phyloP scores from a whole-genome alignment of 2,329 filamentous ascomycete genomes.

The Colletotrichum euphorbiae region DNA sequence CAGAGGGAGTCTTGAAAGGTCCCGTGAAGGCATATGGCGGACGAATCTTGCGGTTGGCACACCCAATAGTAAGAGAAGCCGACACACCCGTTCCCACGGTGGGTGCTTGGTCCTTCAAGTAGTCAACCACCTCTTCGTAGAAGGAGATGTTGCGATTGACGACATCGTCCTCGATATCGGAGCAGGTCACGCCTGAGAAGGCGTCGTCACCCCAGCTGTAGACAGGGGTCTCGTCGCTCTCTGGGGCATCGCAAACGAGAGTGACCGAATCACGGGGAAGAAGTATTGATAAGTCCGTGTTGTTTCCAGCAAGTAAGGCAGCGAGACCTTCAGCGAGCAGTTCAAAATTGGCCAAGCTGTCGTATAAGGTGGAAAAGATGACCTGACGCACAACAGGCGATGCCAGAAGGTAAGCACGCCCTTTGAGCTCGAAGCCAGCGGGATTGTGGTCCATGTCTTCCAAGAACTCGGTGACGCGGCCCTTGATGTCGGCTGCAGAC shows the following conservation, averaged over 20 bases:
- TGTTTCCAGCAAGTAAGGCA: conserved; percentile 45
- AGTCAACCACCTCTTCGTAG: conserved; percentile 31
- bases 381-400: conserved; percentile 45
- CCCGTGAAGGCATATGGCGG: conserved; percentile 48
- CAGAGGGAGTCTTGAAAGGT: conserved; percentile 31
- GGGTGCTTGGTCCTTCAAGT: conserved; percentile 39
- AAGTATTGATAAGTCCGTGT: conserved; percentile 13
- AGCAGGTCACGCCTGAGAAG: conserved; percentile 47
- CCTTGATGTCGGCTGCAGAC: conserved; percentile 44
- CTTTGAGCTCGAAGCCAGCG: conserved; percentile 40
- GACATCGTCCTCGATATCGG: conserved; percentile 44
- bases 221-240: not conserved
- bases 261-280: not conserved
- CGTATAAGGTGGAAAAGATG: conserved; percentile 47
- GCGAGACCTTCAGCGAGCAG: conserved; percentile 39
- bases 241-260: not conserved
- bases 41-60: conserved; percentile 47
- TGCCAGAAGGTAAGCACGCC: conserved; percentile 45
- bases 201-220: conserved; percentile 41
- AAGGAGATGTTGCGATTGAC: conserved; percentile 32
- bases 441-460: conserved; percentile 46
- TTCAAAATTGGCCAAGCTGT: conserved; percentile 41
- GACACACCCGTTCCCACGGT: conserved; percentile 42
- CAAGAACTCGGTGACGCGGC: conserved; percentile 49
- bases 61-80: conserved; percentile 46